Evolutionary conservation across 2,329 filamentous ascomycete species (phyloP).

Genomic region (Xenoacremonium recifei): DNA sequence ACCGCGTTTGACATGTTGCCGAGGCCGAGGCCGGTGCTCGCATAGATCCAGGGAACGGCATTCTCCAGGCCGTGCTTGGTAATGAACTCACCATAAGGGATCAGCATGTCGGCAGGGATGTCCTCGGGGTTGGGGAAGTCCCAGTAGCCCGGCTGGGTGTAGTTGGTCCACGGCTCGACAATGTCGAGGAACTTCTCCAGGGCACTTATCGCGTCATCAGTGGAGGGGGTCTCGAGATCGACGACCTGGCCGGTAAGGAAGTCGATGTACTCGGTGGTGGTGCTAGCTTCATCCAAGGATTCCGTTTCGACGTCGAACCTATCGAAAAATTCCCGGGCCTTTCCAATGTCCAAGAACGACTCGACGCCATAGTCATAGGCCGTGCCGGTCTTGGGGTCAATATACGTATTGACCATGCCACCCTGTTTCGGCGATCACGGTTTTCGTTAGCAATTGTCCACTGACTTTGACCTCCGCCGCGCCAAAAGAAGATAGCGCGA

Average conservation of each 20-base stretch:
- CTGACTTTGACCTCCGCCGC: too few species aligned
- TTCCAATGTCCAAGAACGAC: slow-evolving; percentile 31
- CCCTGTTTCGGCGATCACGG: slow-evolving; percentile 29
- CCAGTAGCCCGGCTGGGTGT: slow-evolving; percentile 31
- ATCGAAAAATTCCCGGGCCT: slow-evolving; percentile 40
- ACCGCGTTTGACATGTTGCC: slow-evolving; percentile 38
- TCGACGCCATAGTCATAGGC: slow-evolving; percentile 34
- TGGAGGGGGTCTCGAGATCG: slow-evolving; percentile 7
- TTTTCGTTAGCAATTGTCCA: not conserved
- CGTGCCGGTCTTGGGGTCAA: slow-evolving; percentile 32
- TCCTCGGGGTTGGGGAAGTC: slow-evolving; percentile 39
- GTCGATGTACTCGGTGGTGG: slow-evolving; percentile 29
- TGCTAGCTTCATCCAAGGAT: slow-evolving; percentile 13
- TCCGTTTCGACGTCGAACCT: slow-evolving; percentile 35
- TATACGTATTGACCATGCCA: slow-evolving; percentile 47
- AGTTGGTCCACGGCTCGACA: slow-evolving; percentile 25
- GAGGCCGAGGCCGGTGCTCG: slow-evolving; percentile 38
- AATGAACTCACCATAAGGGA: slow-evolving; percentile 46
- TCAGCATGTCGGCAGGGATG: slow-evolving; percentile 30
- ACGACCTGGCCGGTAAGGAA: slow-evolving; percentile 30
- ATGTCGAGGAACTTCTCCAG: slow-evolving; percentile 19
- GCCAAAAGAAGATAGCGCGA: too few species aligned
- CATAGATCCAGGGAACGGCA: slow-evolving; percentile 36
- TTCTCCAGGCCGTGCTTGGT: slow-evolving; percentile 42
- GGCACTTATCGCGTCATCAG: slow-evolving; percentile 17